phyloP scores from a whole-genome alignment of 805 yeast species.

The Candida rishiriensis region DNA sequence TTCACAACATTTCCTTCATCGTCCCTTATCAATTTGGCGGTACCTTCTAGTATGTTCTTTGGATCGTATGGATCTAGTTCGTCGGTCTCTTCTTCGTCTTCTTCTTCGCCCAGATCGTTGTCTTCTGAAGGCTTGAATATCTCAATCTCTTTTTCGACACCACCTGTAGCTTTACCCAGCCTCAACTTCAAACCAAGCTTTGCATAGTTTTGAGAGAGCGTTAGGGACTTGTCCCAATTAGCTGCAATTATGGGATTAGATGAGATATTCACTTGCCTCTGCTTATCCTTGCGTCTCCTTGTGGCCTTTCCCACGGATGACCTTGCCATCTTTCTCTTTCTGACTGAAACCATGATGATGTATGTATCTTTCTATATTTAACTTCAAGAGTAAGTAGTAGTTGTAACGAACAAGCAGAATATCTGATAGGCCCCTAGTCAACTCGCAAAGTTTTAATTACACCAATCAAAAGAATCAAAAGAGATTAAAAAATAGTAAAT shows the following conservation, averaged over 20 bases:
- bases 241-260: conserved; percentile 81
- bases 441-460: no score
- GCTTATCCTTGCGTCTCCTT: conserved; percentile 65
- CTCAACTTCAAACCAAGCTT: conserved; percentile 70
- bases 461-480: no score
- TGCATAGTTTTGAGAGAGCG: conserved; percentile 83
- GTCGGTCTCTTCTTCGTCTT: conserved; percentile 26
- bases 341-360: conserved; percentile 44
- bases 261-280: conserved; percentile 58
- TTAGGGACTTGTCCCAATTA: conserved; percentile 82
- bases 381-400: no score
- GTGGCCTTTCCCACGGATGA: conserved; percentile 68
- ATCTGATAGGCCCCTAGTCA: no score
- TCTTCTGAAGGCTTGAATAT: conserved; percentile 31
- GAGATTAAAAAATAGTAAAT: no score
- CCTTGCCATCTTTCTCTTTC: conserved; percentile 80
- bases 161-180: conserved; percentile 72
- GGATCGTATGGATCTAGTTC: conserved; percentile 47
- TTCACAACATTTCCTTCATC: conserved; percentile 60
- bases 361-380: neutral
- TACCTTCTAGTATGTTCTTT: conserved; percentile 65
- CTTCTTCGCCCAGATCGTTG: conserved; percentile 31
- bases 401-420: no score
- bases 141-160: conserved; percentile 59
- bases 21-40: conserved; percentile 73